Evolutionary conservation across 225 moss, liverwort and hornwort genomes (phyloP).

Genomic region (Bryoerythrophyllum caledonicum): DNA sequence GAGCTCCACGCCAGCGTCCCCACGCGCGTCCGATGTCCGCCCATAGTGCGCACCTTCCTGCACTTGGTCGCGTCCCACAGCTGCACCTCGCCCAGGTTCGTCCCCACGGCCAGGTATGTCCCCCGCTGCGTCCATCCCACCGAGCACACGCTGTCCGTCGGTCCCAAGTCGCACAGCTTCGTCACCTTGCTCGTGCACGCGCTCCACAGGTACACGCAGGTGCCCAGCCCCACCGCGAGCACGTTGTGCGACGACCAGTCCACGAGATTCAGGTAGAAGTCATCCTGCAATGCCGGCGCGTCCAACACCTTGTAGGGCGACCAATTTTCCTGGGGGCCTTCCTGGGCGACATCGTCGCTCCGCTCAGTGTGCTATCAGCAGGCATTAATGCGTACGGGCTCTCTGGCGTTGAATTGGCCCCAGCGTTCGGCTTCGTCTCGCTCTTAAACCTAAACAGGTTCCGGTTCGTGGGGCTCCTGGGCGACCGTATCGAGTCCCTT

Average conservation of each 20-base stretch:
- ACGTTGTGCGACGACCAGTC: constrained; percentile 99
- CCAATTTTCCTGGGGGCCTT: constrained; percentile 84
- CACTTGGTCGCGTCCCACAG: constrained; percentile 95
- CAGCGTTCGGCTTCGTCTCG: constrained; percentile 41
- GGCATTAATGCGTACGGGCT: constrained; percentile 55
- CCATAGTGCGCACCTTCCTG: constrained; percentile 82
- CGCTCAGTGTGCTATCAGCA: constrained; percentile 50
- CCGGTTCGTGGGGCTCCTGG: constrained; percentile 63
- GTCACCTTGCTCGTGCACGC: constrained; percentile 98
- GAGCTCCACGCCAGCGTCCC: constrained; percentile 98
- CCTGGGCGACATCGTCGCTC: constrained; percentile 59
- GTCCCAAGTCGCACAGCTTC: constrained; percentile 89
- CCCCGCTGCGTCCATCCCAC: constrained; percentile 97
- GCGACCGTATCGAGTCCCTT: constrained; percentile 58
- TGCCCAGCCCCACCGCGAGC: constrained; percentile 90
- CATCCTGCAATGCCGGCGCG: constrained; percentile 98
- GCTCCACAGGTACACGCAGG: constrained; percentile 97
- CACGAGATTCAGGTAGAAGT: constrained; percentile 95
- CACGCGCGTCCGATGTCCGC: constrained; percentile 86
- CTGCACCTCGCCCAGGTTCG: constrained; percentile 94
- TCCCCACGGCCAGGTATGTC: constrained; percentile 93
- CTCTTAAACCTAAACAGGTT: constrained; percentile 82
- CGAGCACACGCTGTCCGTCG: constrained; percentile 85
- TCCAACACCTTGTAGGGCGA: constrained; percentile 98
- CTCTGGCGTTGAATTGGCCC: constrained; percentile 46